Percentiles rank a stretch among this genome's conserved stretches.
phyloP scores from a whole-genome alignment of 441 rosid species.

The Populus hybrid region DNA sequence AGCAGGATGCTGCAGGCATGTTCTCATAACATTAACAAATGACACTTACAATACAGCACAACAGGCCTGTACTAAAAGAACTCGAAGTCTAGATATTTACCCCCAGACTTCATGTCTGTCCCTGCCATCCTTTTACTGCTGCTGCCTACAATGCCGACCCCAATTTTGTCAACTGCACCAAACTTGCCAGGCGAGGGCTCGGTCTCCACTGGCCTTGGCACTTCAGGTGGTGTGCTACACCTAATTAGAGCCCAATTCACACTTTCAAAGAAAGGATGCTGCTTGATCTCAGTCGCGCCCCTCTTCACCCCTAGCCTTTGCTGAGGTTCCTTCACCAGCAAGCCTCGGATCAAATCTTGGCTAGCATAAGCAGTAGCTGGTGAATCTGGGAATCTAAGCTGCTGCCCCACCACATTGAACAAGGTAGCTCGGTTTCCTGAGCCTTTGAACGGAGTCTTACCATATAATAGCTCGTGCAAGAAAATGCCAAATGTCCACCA shows the following conservation, averaged over 20 bases:
- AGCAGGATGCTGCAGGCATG: constrained; percentile 14
- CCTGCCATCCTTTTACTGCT: constrained; percentile 66
- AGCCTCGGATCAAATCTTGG: constrained; percentile 74
- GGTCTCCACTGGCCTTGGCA: constrained; percentile 71
- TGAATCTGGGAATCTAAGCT: constrained; percentile 79
- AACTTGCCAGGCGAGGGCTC: constrained; percentile 67
- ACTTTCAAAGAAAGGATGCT: constrained; percentile 93
- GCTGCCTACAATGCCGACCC: constrained; percentile 68
- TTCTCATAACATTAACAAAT: constrained; percentile 24
- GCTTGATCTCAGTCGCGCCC: constrained; percentile 98
- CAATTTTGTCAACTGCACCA: constrained; percentile 62
- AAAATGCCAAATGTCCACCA: constrained; percentile 99
- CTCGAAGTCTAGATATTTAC: constrained; percentile 96
- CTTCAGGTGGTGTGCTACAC: constrained; percentile 96
- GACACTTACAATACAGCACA: constrained; percentile 21
- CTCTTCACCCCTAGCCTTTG: constrained; percentile 85
- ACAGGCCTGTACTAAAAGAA: constrained; percentile 56
- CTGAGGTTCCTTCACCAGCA: constrained; percentile 91
- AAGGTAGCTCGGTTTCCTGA: constrained; percentile 91
- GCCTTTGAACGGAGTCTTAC: constrained; percentile 91
- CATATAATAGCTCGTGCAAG: constrained; percentile 73
- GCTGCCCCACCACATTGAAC: constrained; percentile 93
- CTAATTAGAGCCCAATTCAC: constrained; percentile 97
- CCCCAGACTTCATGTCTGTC: constrained; percentile 69
- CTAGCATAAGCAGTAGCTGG: constrained; percentile 85